These are phyloP conservation scores for Knoxia roxburghii DNA, from an alignment of 257 asterid species.

Conservation along the genomic window DNA sequence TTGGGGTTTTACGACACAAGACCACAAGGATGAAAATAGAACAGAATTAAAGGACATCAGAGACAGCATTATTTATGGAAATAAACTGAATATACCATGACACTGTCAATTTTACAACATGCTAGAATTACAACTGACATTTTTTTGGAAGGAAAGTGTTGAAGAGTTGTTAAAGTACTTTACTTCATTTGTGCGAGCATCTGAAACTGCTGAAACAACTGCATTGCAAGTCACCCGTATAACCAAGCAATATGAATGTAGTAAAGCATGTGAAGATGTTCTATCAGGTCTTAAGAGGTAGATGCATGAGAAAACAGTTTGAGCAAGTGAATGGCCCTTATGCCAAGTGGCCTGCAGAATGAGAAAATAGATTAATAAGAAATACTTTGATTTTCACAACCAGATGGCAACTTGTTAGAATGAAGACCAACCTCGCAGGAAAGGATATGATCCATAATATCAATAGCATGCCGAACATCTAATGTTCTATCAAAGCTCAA, in stretches of 20 bases:
- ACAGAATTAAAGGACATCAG: neutral
- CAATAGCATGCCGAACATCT: slow-evolving; percentile 64
- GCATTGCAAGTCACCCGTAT: slow-evolving; percentile 80
- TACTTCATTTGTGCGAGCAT: slow-evolving; percentile 96
- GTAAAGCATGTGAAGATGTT: slow-evolving; percentile 74
- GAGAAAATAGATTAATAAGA: slow-evolving; percentile 6
- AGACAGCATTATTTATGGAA: neutral
- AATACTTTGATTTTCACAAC: neutral
- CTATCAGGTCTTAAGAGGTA: slow-evolving; percentile 91
- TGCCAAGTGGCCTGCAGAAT: slow-evolving; percentile 96
- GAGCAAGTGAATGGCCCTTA: slow-evolving; percentile 92
- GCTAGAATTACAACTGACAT: neutral
- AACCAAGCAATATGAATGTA: slow-evolving; percentile 83
- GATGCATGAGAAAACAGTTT: slow-evolving; percentile 88
- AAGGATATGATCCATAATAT: slow-evolving; percentile 92
- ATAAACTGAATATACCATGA: neutral
- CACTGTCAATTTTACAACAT: neutral
- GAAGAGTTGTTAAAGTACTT: slow-evolving; percentile 28
- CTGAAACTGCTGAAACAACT: slow-evolving; percentile 83
- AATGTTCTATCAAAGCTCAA: slow-evolving; percentile 73
- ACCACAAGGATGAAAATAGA: neutral
- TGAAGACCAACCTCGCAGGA: slow-evolving; percentile 75
- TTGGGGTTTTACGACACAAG: neutral
- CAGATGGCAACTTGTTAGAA: neutral
- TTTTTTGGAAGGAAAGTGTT: no score